These are phyloP conservation scores for Boletus semigastroideus DNA, from an alignment of 1,284 basidiomycete species.

Conservation along the genomic window DNA sequence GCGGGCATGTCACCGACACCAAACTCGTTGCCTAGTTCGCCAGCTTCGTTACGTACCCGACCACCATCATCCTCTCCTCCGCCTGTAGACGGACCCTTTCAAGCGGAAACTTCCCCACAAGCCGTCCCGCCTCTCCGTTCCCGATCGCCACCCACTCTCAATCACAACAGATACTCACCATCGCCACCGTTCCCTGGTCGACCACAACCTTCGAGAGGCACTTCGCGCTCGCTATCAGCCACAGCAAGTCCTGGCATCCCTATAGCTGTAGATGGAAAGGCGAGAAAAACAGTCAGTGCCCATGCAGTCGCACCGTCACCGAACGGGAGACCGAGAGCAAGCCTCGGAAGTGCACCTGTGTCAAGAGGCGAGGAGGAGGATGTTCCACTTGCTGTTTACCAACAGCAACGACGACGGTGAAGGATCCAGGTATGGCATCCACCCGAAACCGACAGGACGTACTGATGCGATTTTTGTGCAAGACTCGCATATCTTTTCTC, in stretches of 20 bases:
- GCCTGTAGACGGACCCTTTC: constrained; percentile 23
- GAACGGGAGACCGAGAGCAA: constrained; percentile 43
- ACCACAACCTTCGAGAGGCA: constrained; percentile 38
- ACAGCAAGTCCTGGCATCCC: constrained; percentile 48
- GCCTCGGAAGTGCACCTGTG: constrained; percentile 31
- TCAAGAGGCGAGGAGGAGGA: constrained; percentile 66
- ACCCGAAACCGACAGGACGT: neutral
- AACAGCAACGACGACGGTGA: constrained; percentile 65
- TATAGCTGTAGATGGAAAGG: constrained; percentile 50
- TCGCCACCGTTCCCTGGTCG: constrained; percentile 21
- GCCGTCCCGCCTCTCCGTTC: constrained; percentile 21
- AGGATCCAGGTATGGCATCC: constrained; percentile 14
- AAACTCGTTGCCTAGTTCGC: constrained; percentile 13
- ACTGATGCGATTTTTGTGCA: constrained; percentile 14
- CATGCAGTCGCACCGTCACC: constrained; percentile 48
- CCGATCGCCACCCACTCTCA: constrained; percentile 41
- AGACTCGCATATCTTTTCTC: constrained; percentile 1
- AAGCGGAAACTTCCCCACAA: constrained; percentile 18
- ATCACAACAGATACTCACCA: constrained; percentile 40
- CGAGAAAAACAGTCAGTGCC: constrained; percentile 66
- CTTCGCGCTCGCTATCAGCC: constrained; percentile 67
- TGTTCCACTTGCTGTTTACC: constrained; percentile 71
- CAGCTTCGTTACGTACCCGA: constrained; percentile 13
- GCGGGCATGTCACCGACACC: constrained; percentile 14
- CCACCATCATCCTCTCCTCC: constrained; percentile 29